Conservation (phyloP, 1,284 basidiomycete genomes). For the Trichosporon faecale region DNA sequence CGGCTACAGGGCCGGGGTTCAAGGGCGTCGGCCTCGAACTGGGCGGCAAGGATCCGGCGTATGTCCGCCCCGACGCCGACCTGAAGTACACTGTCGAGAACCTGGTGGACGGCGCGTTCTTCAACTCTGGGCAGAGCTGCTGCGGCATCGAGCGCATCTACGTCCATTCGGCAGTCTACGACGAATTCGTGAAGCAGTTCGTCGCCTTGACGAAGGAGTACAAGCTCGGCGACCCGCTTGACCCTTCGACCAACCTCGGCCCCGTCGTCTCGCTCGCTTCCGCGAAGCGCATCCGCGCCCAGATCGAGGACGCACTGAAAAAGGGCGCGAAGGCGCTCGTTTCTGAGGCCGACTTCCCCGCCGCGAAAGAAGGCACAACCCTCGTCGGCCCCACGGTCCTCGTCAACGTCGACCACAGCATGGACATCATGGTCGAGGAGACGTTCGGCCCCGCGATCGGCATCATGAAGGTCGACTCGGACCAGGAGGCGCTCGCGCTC, state of each 20-base stretch:
- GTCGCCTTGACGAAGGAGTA: conserved; percentile 74
- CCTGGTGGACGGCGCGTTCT: conserved; percentile 83
- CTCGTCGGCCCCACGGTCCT: conserved; percentile 87
- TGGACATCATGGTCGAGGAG: conserved; percentile 85
- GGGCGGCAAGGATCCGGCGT: conserved; percentile 94
- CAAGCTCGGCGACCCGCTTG: conserved; percentile 79
- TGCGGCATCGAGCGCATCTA: conserved; percentile 73
- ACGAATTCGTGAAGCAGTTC: conserved; percentile 72
- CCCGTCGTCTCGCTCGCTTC: conserved; percentile 85
- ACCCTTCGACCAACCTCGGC: conserved; percentile 71
- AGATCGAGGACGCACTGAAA: conserved; percentile 76
- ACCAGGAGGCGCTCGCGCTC: conserved; percentile 73
- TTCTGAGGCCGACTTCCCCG: conserved; percentile 66
- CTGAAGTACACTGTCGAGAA: conserved; percentile 76
- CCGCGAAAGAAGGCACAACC: conserved; percentile 68
- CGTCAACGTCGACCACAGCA: conserved; percentile 78
- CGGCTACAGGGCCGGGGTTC: conserved; percentile 60
- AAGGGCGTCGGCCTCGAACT: conserved; percentile 70
- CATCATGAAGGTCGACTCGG: conserved; percentile 71
- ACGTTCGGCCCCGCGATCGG: conserved; percentile 88
- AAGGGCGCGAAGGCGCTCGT: conserved; percentile 75
- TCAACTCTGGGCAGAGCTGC: conserved; percentile 89
- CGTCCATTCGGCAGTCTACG: conserved; percentile 79
- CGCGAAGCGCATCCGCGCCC: conserved; percentile 76
- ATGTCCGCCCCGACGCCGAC: conserved; percentile 82